These are phyloP conservation scores for Delitschia confertaspora DNA, from an alignment of 495 filamentous ascomycete species.

Conservation along the genomic window DNA sequence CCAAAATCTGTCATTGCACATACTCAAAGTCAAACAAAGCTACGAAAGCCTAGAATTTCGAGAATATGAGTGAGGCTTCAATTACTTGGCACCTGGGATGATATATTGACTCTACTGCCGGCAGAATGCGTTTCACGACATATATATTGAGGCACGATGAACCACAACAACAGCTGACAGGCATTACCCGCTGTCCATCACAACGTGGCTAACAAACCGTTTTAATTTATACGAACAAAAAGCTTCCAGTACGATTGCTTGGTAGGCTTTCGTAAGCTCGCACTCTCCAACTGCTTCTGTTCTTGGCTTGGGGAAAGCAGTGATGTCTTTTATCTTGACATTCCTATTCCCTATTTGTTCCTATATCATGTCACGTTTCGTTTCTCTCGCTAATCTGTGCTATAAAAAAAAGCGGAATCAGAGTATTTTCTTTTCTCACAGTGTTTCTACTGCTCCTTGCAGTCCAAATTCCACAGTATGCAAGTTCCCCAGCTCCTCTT, in stretches of 20 bases:
- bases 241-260: too few relatives aligned
- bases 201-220: constrained; percentile 7
- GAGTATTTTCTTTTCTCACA: too few relatives aligned
- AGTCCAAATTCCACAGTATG: too few relatives aligned
- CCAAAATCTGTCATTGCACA: too few relatives aligned
- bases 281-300: neutral
- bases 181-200: neutral
- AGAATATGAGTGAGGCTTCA: neutral
- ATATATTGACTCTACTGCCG: constrained; percentile 14
- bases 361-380: too few relatives aligned
- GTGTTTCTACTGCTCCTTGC: too few relatives aligned
- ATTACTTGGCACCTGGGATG: constrained; percentile 3
- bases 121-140: constrained; percentile 18
- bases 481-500: too few relatives aligned
- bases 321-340: too few relatives aligned
- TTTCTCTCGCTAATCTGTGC: too few relatives aligned
- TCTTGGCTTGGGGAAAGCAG: neutral
- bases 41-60: neutral
- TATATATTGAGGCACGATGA: constrained; percentile 8
- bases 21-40: constrained; percentile 17
- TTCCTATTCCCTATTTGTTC: too few relatives aligned
- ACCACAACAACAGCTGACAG: neutral
- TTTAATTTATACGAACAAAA: constrained; percentile 1
- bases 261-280: neutral
- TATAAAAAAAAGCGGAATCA: too few relatives aligned